Conservation (phyloP, 805 yeast genomes). For the Scheffersomyces ergatensis region DNA sequence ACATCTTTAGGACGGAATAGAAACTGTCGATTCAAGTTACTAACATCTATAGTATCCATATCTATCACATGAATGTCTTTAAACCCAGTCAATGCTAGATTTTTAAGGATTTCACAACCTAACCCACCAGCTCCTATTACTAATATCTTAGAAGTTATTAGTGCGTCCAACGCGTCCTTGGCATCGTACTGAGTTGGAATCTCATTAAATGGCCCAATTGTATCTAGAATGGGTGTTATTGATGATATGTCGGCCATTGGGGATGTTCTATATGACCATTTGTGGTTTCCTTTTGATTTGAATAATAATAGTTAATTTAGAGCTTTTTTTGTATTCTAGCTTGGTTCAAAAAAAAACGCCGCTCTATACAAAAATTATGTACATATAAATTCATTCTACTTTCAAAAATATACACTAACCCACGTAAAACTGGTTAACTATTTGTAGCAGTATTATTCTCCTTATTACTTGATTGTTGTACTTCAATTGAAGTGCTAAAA, state of each 20-base stretch:
- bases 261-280: too few relatives aligned
- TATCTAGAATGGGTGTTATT: constrained; percentile 13
- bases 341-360: too few relatives aligned
- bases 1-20: constrained; percentile 60
- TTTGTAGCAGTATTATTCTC: too few relatives aligned
- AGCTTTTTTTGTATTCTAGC: too few relatives aligned
- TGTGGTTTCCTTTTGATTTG: too few relatives aligned
- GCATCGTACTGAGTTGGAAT: constrained; percentile 30
- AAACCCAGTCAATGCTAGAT: constrained; percentile 70
- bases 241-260: background rate
- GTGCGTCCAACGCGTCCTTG: constrained; percentile 17
- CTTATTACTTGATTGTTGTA: too few relatives aligned
- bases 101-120: constrained; percentile 78
- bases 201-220: constrained; percentile 40
- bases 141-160: constrained; percentile 22
- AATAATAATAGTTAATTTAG: too few relatives aligned
- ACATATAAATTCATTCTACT: too few relatives aligned
- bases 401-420: too few relatives aligned
- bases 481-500: background rate
- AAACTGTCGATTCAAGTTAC: constrained; percentile 75
- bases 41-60: constrained; percentile 80
- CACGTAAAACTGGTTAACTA: too few relatives aligned
- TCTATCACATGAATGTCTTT: constrained; percentile 65
- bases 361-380: too few relatives aligned
- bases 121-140: constrained; percentile 82